phyloP scores from a whole-genome alignment of 495 filamentous ascomycete species.

The Hypoxylon cercidicola region DNA sequence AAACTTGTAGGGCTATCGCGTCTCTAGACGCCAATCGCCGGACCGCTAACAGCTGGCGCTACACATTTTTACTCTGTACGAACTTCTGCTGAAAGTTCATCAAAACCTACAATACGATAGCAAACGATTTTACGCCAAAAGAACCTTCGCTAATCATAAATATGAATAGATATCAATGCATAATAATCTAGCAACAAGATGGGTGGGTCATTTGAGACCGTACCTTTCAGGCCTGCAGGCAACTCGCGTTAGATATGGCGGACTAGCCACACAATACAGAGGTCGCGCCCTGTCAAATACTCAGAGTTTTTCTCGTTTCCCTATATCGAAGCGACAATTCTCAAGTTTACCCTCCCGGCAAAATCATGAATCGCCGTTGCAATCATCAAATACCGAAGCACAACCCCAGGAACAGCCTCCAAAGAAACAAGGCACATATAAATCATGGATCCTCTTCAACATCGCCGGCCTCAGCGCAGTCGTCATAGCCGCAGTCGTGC shows the following conservation, averaged over 20 bases:
- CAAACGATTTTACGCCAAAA: background rate
- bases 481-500: slow-evolving; percentile 6
- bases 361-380: background rate
- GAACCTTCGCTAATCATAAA: background rate
- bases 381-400: background rate
- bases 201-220: slow-evolving; percentile 31
- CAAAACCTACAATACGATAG: background rate
- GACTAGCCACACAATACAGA: background rate
- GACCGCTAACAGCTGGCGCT: slow-evolving; percentile 19
- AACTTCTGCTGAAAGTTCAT: background rate
- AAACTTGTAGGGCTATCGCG: too few species aligned
- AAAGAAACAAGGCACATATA: background rate
- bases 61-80: background rate
- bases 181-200: slow-evolving; percentile 32
- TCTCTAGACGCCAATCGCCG: too few species aligned
- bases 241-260: background rate
- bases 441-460: slow-evolving; percentile 26
- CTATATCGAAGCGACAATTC: background rate
- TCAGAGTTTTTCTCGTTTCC: background rate
- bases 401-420: background rate
- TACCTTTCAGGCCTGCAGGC: slow-evolving; percentile 13
- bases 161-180: slow-evolving; percentile 36
- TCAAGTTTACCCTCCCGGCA: slow-evolving; percentile 9
- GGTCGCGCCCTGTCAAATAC: too few species aligned
- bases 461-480: slow-evolving; percentile 21